A percentile compares a stretch with the other conserved stretches of the same genome.
These are phyloP conservation scores for Thinopyrum elongatum DNA, from an alignment of 176 grass and related monocot species.

Conservation along the genomic window DNA sequence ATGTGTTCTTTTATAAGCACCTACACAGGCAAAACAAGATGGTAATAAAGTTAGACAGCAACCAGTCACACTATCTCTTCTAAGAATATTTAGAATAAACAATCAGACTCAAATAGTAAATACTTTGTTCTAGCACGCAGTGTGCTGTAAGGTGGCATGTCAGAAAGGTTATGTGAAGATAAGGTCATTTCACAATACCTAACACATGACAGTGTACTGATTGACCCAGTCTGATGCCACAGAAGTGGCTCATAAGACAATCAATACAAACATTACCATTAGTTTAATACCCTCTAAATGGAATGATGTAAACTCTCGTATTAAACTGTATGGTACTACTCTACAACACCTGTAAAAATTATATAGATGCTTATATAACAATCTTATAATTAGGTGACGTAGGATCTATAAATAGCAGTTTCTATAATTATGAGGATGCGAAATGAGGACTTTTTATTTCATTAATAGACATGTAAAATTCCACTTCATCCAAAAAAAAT, in stretches of 20 bases:
- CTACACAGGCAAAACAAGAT: conserved; percentile 34
- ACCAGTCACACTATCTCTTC: conserved; percentile 18
- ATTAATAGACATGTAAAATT: conserved; percentile 16
- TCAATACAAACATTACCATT: background rate
- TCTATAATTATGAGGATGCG: background rate
- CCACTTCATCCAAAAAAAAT: conserved; percentile 11
- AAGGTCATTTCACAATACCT: background rate
- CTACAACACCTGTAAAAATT: background rate
- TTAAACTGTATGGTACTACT: background rate
- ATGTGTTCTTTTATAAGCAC: conserved; percentile 49
- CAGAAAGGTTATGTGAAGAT: background rate
- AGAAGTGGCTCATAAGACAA: background rate
- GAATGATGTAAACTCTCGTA: background rate
- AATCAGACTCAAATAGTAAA: conserved; percentile 4
- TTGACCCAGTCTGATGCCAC: conserved; percentile 1
- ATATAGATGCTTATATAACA: background rate
- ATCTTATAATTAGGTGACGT: background rate
- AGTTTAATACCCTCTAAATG: background rate
- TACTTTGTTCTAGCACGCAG: background rate
- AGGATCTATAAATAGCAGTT: background rate
- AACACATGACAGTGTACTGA: background rate
- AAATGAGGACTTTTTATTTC: conserved; percentile 6
- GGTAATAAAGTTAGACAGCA: background rate
- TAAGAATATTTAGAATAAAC: conserved; percentile 5
- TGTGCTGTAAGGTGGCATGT: background rate